Evolutionary conservation across 2,329 filamentous ascomycete genomes (phyloP).

Genomic region (Tetracladium maxilliforme): DNA sequence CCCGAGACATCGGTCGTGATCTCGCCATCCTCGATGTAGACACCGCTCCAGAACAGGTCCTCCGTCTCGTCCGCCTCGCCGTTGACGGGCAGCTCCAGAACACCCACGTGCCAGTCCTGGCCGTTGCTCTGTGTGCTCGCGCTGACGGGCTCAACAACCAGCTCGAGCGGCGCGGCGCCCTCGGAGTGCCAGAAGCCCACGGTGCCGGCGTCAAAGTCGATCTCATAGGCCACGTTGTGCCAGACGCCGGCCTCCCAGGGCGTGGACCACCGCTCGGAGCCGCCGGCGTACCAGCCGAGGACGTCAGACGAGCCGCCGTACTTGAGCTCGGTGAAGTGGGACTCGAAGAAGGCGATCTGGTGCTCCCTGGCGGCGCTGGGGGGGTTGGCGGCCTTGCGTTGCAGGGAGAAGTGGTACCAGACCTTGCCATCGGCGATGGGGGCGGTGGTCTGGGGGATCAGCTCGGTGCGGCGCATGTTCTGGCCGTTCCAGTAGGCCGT

Average conservation of each 20-base stretch:
- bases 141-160: constrained; percentile 43
- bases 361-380: constrained; percentile 51
- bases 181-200: constrained; percentile 60
- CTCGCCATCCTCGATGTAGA: constrained; percentile 50
- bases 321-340: constrained; percentile 64
- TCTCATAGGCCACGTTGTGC: constrained; percentile 66
- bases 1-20: constrained; percentile 22
- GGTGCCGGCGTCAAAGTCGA: constrained; percentile 46
- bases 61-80: constrained; percentile 39
- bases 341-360: constrained; percentile 49
- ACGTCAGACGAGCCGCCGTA: constrained; percentile 38
- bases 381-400: constrained; percentile 39
- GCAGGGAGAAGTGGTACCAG: constrained; percentile 60
- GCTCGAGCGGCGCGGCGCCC: constrained; percentile 37
- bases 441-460: constrained; percentile 55
- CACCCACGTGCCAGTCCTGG: constrained; percentile 58
- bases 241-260: constrained; percentile 48
- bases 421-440: constrained; percentile 52
- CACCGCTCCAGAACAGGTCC: constrained; percentile 59
- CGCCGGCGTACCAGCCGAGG: constrained; percentile 49
- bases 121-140: constrained; percentile 50
- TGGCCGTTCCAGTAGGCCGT: constrained; percentile 60
- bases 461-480: constrained; percentile 57
- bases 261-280: constrained; percentile 45
- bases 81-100: constrained; percentile 45